These are phyloP conservation scores for Delonix regia DNA, from an alignment of 306 rosid genomes.

Conservation along the genomic window DNA sequence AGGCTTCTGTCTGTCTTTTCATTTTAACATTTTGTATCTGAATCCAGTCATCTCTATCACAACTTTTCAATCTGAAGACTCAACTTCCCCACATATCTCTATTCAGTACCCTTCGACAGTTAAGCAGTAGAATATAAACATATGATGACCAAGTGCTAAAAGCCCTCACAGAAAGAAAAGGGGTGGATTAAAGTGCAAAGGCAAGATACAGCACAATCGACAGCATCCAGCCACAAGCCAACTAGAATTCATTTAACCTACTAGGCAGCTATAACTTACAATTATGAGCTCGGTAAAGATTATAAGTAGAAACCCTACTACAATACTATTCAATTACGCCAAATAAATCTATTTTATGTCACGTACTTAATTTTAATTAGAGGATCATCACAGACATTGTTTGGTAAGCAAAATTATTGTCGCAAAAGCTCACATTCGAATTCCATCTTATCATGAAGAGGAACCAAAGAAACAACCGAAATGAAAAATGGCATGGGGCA, in stretches of 20 bases:
- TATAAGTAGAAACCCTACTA: neutral
- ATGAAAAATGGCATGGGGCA: neutral
- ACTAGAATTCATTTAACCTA: neutral
- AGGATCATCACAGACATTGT: neutral
- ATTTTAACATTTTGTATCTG: neutral
- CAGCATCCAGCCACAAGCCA: neutral
- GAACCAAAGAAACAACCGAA: neutral
- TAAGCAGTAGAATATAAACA: neutral
- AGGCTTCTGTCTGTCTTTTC: too few species aligned
- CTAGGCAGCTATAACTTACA: neutral
- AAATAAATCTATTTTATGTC: neutral
- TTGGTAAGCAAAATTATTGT: constrained; percentile 2
- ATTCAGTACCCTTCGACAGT: neutral
- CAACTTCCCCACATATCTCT: neutral
- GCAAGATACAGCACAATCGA: neutral
- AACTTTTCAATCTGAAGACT: neutral
- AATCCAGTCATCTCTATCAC: neutral
- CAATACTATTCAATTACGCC: neutral
- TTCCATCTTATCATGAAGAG: neutral
- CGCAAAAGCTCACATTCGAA: neutral
- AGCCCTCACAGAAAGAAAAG: neutral
- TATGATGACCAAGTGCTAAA: neutral
- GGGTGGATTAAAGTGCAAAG: neutral
- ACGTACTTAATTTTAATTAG: neutral
- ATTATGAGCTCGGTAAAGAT: neutral